phyloP scores from a whole-genome alignment of 495 filamentous ascomycete genomes.

The Penicillium antarcticum region DNA sequence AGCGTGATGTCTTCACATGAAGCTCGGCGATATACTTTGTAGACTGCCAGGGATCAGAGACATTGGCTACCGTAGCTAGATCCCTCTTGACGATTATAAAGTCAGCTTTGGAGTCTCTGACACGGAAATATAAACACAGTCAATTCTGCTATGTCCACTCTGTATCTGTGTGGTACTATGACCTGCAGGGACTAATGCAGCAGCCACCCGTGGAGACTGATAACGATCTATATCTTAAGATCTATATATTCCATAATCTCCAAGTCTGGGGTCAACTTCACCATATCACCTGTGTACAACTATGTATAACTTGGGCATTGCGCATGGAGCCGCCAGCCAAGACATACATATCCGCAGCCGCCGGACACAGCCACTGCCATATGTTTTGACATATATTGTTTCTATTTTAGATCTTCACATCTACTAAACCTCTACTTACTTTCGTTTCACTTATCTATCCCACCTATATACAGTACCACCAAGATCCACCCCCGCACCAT shows the following conservation, averaged over 20 bases:
- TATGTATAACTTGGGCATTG: too few relatives aligned
- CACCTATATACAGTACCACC: background rate
- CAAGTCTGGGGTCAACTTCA: too few relatives aligned
- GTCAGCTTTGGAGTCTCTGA: too few relatives aligned
- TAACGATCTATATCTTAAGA: background rate
- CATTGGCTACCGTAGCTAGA: too few relatives aligned
- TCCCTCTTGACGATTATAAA: too few relatives aligned
- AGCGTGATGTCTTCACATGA: too few relatives aligned
- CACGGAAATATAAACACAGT: background rate
- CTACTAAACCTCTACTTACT: background rate
- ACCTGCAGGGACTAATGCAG: conserved; percentile 13
- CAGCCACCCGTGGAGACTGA: conserved; percentile 3
- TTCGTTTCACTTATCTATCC: background rate
- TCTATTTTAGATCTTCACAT: background rate
- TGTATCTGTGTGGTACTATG: background rate
- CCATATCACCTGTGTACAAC: too few relatives aligned
- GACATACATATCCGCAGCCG: background rate
- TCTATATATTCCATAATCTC: background rate
- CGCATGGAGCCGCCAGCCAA: conserved; percentile 4
- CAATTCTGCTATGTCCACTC: background rate
- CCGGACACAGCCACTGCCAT: background rate
- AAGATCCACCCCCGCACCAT: background rate
- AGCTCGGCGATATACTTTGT: too few relatives aligned
- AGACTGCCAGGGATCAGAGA: too few relatives aligned
- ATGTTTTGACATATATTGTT: background rate